These are phyloP conservation scores for Leptomonas seymouri DNA, from an alignment of 208 protist species.

Conservation along the genomic window DNA sequence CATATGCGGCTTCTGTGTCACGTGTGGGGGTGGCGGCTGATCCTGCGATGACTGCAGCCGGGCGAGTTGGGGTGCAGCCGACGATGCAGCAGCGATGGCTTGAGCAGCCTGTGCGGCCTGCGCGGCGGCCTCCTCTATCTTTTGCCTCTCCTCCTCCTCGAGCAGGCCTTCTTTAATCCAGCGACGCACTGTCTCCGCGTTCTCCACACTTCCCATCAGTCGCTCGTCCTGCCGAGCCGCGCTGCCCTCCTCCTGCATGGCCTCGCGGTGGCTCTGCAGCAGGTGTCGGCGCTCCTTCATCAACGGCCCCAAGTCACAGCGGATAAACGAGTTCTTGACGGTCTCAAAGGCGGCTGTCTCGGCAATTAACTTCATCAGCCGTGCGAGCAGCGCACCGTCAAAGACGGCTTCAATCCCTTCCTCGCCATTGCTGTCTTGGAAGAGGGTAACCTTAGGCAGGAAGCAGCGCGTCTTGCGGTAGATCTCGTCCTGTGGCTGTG, in stretches of 20 bases:
- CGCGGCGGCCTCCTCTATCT: conserved; percentile 17
- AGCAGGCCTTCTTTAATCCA: conserved; percentile 58
- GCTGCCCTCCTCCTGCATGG: conserved; percentile 58
- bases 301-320: conserved; percentile 75
- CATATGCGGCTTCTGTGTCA: conserved; percentile 9
- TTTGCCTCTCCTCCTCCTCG: conserved; percentile 39
- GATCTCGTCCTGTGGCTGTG: conserved; percentile 52
- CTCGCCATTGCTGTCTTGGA: conserved; percentile 46
- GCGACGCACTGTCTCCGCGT: conserved; percentile 42
- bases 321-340: conserved; percentile 69
- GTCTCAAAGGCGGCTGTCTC: conserved; percentile 71
- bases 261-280: conserved; percentile 48
- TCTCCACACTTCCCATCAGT: conserved; percentile 55
- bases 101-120: conserved; percentile 3
- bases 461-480: conserved; percentile 47
- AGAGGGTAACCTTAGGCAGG: conserved; percentile 41
- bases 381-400: conserved; percentile 59
- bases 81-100: conserved; percentile 6
- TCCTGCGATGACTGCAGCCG: neutral
- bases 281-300: conserved; percentile 78
- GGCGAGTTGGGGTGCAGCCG: conserved; percentile 5
- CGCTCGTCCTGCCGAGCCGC: conserved; percentile 70
- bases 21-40: neutral
- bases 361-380: conserved; percentile 81
- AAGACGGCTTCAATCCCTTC: conserved; percentile 68